phyloP scores from a whole-genome alignment of 2,329 filamentous ascomycete species.

The Aspergillus versicolor region DNA sequence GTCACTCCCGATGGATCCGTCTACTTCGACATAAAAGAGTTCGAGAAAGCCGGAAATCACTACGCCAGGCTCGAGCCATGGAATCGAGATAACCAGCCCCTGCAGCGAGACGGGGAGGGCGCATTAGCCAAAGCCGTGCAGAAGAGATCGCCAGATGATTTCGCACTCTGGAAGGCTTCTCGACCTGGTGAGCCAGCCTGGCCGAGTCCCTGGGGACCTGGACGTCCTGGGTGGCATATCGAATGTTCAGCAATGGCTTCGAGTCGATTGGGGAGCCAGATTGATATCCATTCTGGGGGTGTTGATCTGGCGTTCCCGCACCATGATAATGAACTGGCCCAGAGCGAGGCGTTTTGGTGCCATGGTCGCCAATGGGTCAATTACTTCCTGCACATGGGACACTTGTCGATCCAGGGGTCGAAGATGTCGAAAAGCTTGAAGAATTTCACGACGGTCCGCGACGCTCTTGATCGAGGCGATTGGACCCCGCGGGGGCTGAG shows the following conservation, averaged over 20 bases:
- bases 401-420: not conserved
- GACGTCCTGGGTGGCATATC: not conserved
- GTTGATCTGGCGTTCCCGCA: not conserved
- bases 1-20: not conserved
- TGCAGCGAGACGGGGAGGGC: not conserved
- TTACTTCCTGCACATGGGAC: not conserved
- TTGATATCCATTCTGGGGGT: not conserved
- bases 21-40: not conserved
- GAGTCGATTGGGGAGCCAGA: not conserved
- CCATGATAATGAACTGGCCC: not conserved
- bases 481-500: not conserved
- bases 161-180: not conserved
- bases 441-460: not conserved
- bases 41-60: not conserved
- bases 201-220: not conserved
- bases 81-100: not conserved
- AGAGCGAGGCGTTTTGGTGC: not conserved
- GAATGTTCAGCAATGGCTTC: not conserved
- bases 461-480: not conserved
- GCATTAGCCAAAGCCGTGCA: not conserved
- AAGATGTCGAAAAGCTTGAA: not conserved
- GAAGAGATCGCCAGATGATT: not conserved
- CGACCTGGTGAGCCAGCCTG: not conserved
- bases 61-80: not conserved
- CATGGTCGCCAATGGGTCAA: not conserved